Conservation (phyloP, 805 yeast genomes). For the Yarrowia sp. region DNA sequence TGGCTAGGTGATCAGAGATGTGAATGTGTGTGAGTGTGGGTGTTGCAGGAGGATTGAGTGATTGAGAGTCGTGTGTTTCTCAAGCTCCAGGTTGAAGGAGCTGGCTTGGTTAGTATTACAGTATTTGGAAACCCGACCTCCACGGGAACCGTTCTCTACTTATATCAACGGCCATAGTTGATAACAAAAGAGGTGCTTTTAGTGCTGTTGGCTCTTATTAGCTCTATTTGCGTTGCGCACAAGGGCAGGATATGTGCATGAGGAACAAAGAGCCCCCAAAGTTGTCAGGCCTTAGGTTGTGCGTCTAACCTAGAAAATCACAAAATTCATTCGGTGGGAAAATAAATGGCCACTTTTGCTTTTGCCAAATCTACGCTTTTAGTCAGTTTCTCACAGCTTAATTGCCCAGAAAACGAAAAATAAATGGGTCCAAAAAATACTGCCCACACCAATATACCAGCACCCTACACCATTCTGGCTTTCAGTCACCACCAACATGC, state of each 20-base stretch:
- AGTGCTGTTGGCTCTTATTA: slow-evolving; percentile 10
- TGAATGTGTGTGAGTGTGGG: background rate
- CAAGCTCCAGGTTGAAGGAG: background rate
- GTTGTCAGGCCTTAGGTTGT: background rate
- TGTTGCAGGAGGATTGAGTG: background rate
- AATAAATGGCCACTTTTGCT: background rate
- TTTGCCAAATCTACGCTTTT: background rate
- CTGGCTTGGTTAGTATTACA: background rate
- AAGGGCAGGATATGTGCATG: slow-evolving; percentile 21
- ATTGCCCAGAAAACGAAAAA: background rate
- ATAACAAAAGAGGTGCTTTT: slow-evolving; percentile 16
- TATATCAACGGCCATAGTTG: background rate
- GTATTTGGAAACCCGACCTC: background rate
- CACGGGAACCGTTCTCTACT: background rate
- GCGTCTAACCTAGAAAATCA: slow-evolving; percentile 19
- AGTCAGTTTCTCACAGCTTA: background rate
- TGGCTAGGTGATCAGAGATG: background rate
- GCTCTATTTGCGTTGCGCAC: slow-evolving; percentile 19
- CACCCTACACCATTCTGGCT: background rate
- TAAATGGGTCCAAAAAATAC: background rate
- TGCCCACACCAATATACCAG: background rate
- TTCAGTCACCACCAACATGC: background rate
- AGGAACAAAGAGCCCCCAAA: background rate
- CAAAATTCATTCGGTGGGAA: background rate
- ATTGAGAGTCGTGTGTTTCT: background rate